Evolutionary conservation across 2,329 filamentous ascomycete species (phyloP).

Genomic region (Paecilomyces formosus): DNA sequence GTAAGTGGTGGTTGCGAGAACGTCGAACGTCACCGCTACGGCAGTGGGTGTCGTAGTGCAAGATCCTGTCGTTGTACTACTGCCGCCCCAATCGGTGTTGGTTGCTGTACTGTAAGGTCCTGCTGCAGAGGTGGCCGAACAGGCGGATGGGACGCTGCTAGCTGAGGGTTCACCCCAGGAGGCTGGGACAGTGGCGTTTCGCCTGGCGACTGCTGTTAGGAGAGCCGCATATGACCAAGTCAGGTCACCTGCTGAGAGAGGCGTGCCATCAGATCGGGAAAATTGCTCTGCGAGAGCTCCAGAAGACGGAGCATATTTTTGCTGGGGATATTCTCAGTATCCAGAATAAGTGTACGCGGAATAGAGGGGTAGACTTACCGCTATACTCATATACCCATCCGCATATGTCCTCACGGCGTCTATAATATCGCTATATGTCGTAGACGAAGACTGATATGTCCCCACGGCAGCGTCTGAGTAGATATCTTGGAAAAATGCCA

Average conservation of each 20-base stretch:
- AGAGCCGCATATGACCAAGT: conserved; percentile 37
- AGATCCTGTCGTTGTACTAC: conserved; percentile 4
- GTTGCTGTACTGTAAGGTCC: conserved; percentile 18
- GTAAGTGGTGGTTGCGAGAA: conserved; percentile 47
- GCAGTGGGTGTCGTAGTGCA: conserved; percentile 23
- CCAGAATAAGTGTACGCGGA: neutral
- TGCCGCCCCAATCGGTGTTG: conserved; percentile 14
- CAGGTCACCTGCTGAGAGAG: conserved; percentile 29
- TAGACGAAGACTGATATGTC: conserved; percentile 54
- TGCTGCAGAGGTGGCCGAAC: conserved; percentile 15
- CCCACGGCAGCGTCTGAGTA: conserved; percentile 51
- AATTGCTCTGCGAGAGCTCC: conserved; percentile 30
- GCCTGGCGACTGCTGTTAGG: conserved; percentile 19
- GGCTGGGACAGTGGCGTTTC: conserved; percentile 12
- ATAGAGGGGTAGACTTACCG: conserved; percentile 11
- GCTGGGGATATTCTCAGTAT: conserved; percentile 3
- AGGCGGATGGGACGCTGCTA: conserved; percentile 12
- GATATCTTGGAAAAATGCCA: conserved; percentile 65
- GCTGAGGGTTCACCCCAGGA: conserved; percentile 14
- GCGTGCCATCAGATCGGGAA: conserved; percentile 22
- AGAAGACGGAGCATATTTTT: conserved; percentile 17
- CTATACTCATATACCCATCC: conserved; percentile 45
- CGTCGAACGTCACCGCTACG: conserved; percentile 58
- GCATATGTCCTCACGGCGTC: conserved; percentile 56
- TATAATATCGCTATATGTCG: conserved; percentile 39